Evolutionary conservation across 176 grass and related monocot species (phyloP).

Genomic region (Puya raimondii): DNA sequence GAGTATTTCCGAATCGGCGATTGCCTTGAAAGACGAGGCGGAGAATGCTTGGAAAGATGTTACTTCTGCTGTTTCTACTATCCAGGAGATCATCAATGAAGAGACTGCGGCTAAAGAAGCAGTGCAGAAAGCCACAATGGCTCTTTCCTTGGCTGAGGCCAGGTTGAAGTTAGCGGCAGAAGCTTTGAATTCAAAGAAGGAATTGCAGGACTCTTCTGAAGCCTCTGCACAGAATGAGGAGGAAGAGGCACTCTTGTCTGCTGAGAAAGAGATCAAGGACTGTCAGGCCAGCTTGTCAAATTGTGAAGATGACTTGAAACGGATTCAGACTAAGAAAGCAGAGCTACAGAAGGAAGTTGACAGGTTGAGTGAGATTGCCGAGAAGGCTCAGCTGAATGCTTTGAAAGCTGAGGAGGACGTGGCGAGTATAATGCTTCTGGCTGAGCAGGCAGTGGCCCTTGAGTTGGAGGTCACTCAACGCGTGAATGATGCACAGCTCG

Average conservation of each 20-base stretch:
- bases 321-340: constrained; percentile 40
- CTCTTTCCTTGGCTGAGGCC: constrained; percentile 73
- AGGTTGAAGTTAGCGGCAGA: constrained; percentile 51
- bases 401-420: constrained; percentile 92
- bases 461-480: constrained; percentile 66
- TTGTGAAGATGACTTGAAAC: constrained; percentile 45
- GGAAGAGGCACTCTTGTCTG: constrained; percentile 44
- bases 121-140: constrained; percentile 68
- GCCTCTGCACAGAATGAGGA: constrained; percentile 32
- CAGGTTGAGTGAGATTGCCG: constrained; percentile 61
- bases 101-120: constrained; percentile 72
- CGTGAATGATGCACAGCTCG: constrained; percentile 61
- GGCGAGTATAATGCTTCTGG: constrained; percentile 79
- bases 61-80: constrained; percentile 26
- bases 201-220: constrained; percentile 27
- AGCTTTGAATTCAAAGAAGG: constrained; percentile 43
- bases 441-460: constrained; percentile 84
- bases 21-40: constrained; percentile 68
- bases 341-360: constrained; percentile 81
- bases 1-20: constrained; percentile 70
- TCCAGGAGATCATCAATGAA: constrained; percentile 68
- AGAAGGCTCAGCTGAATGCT: constrained; percentile 58
- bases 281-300: constrained; percentile 32
- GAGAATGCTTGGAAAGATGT: constrained; percentile 48
- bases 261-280: constrained; percentile 49